phyloP scores from a whole-genome alignment of 129 eudicot genomes.

The Artemisia argyi region DNA sequence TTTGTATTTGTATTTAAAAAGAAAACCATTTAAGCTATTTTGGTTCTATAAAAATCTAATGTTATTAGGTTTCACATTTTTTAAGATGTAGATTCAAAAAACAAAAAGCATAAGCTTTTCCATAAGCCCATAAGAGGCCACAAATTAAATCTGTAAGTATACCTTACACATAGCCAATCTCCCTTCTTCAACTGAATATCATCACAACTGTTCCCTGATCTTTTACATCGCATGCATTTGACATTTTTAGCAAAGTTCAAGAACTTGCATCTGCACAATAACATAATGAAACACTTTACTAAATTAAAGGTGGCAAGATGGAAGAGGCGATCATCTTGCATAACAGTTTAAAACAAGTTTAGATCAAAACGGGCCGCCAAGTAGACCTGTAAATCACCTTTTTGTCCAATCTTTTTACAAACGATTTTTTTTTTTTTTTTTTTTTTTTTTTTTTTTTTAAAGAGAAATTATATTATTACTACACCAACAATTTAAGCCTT shows the following conservation, averaged over 20 bases:
- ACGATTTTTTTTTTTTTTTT: not conserved
- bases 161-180: conserved; percentile 83
- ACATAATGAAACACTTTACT: not conserved
- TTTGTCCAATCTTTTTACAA: not conserved
- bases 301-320: not conserved
- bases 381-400: not conserved
- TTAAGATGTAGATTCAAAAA: no score
- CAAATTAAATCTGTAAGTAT: no score
- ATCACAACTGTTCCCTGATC: conserved; percentile 38
- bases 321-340: not conserved
- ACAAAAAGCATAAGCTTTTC: no score
- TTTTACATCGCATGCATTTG: conserved; percentile 54
- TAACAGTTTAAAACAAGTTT: not conserved
- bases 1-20: no score
- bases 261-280: conserved; percentile 58
- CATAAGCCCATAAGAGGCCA: no score
- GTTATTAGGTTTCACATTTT: no score
- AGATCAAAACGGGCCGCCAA: not conserved
- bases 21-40: no score
- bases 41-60: no score
- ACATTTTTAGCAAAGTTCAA: conserved; percentile 52
- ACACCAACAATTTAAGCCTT: not conserved
- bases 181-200: conserved; percentile 63
- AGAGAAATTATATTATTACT: not conserved
- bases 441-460: no score